Evolutionary conservation across 1,284 basidiomycete genomes (phyloP), one percentile per base, ranked within the genome.

Genomic region (Cystobasidiaceae sp.): DNA sequence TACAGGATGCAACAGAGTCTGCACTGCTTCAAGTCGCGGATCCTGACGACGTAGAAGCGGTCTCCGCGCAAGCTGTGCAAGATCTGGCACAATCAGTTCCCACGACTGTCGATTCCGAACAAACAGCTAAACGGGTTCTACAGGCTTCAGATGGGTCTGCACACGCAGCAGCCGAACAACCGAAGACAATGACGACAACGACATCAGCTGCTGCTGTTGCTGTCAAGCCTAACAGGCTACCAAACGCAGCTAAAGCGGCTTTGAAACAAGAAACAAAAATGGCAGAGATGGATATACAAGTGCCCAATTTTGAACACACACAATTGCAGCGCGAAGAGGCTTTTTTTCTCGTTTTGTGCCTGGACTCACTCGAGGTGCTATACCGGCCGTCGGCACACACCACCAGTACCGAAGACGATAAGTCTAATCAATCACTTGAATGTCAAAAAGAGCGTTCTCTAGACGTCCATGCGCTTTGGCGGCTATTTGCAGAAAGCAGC

Each of bases 311-410:
- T 46, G 94, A 98, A 77, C 89, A 96, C 77, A 83, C 97, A 41
- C 94, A 97, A 74, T 83, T 98, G 11, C 90, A 90, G 0, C 81
- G 92, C 1, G 86, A 86, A 74, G 96, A 98, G 76, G 89, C 93
- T 0, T 94, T 94, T 76, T 98, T 97, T 78, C 81, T 98, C 44
- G 43, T 71, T 48, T 74, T 73, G 63, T 54, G 17, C 25, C 41
- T 44, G 23, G 51, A 32, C 11, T 56, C 69, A 0, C 62, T 74
- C 58, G 70, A 67, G 13, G 55, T 49, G 17, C 60, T 71, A 28
- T 13, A 44, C 55, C 66, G 71, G 34, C 27, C 21, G 7, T 19
- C 13, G 21, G n/a, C 27, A 21, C 11, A 52, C 48, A n/a, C n/a
- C n/a, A n/a, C n/a, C n/a, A 56, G 39, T 27, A 6, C 15, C 17